Evolutionary conservation across 176 grass and related monocot genomes (phyloP), one percentile per base, ranked within the genome.

Genomic region (Bolboschoenus planiculmis): DNA sequence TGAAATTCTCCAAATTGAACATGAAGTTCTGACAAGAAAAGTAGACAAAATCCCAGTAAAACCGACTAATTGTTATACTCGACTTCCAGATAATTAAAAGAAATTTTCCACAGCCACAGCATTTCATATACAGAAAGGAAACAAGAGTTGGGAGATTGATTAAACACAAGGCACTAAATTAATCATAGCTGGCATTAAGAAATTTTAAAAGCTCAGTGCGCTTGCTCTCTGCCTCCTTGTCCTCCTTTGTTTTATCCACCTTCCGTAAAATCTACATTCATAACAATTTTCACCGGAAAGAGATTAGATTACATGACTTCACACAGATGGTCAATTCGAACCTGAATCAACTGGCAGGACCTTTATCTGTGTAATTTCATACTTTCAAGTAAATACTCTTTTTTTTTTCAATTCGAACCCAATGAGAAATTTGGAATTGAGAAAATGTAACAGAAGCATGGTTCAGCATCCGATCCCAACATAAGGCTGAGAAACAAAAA

Each of bases 221-320:
- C 80, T 98, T 98, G 85, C 63, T 95, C 83, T 98, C 92, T 13
- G 96, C 96, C 14, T 58, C 85, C 51, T 98, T 98, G 44, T 98
- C 96, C 89, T 98, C 96, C 79, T 98, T 23, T 23, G 92, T 87
- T 85, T 98, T 95, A 29, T 57, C 55, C 20, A 57, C 55, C 20
- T 57, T 57, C 55, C n/a, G 55, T 57, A 57, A 57, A 57, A 57
- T 57, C 55, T 57, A 23, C 55, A 57, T 16, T 0, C 55, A 56
- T 21, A 57, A 57, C 55, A 57, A 57, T 57, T 21, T 57, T 57
- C 20, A 57, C n/a, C n/a, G 2, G 55, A 23, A 21, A 23, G 5
- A 23, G 18, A 57, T 57, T 57, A 57, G 55, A 5, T 57, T 21
- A 57, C 16, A 23, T 23, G 16, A 56, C 20, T 6, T 23, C n/a